These are phyloP conservation scores for Alternaria tenuissima DNA, from an alignment of 2,329 filamentous ascomycete genomes.

Conservation along the genomic window DNA sequence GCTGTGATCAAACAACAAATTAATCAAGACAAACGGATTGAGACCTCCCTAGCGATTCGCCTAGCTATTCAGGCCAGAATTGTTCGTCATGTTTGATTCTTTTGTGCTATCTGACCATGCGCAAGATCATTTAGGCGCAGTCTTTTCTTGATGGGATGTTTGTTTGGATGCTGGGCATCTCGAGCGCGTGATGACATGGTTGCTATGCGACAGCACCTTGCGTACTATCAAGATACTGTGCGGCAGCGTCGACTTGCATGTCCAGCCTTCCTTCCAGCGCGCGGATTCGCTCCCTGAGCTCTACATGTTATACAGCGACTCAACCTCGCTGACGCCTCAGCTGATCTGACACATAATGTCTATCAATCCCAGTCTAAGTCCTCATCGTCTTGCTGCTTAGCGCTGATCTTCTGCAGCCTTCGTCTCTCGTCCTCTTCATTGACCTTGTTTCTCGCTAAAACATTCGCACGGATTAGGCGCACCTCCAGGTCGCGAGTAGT, in stretches of 20 bases:
- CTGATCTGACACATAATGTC: neutral
- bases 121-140: neutral
- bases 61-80: neutral
- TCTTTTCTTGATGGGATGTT: neutral
- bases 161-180: neutral
- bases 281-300: neutral
- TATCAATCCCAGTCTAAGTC: constrained; percentile 62
- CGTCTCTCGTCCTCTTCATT: constrained; percentile 53
- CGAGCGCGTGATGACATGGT: neutral
- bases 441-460: constrained; percentile 62
- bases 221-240: neutral
- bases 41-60: neutral
- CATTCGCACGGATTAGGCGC: constrained; percentile 60
- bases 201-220: neutral
- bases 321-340: neutral
- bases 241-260: neutral
- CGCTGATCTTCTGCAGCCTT: constrained; percentile 41
- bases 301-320: neutral
- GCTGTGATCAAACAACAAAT: neutral
- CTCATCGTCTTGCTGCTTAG: constrained; percentile 49
- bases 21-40: neutral
- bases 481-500: constrained; percentile 63
- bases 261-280: neutral
- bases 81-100: neutral
- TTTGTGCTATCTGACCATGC: neutral